Conservation (phyloP, 495 filamentous ascomycete species). For the Sporormia fimetaria region DNA sequence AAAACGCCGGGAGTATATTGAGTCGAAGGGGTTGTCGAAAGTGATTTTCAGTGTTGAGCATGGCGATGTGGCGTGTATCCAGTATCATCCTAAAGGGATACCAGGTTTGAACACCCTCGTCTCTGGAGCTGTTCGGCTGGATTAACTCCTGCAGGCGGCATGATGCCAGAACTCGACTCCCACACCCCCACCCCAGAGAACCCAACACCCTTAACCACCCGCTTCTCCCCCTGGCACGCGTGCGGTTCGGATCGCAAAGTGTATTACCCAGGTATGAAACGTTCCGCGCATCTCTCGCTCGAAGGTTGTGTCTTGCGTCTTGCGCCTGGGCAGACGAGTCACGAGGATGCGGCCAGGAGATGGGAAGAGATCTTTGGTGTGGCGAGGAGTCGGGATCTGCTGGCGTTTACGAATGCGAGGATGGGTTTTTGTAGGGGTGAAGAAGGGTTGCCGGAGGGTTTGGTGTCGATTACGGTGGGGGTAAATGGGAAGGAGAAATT, state of each 20-base stretch:
- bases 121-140: neutral
- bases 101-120: conserved; percentile 14
- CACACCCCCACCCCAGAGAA: conserved; percentile 16
- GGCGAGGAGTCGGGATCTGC: conserved; percentile 23
- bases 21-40: conserved; percentile 18
- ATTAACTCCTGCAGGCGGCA: conserved; percentile 26
- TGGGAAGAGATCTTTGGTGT: conserved; percentile 30
- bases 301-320: conserved; percentile 24
- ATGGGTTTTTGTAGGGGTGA: conserved; percentile 24
- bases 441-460: conserved; percentile 23
- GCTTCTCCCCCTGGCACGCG: conserved; percentile 29
- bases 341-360: conserved; percentile 23
- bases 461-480: conserved; percentile 25
- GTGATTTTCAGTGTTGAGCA: conserved; percentile 24
- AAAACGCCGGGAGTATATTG: conserved; percentile 20
- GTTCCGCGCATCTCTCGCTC: conserved; percentile 19
- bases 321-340: conserved; percentile 17
- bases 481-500: conserved; percentile 23
- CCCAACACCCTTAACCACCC: conserved; percentile 22
- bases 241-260: conserved; percentile 20
- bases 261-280: conserved; percentile 24
- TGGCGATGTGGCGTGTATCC: conserved; percentile 17
- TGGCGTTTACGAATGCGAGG: conserved; percentile 29
- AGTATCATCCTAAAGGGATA: conserved; percentile 31
- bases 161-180: conserved; percentile 30